Percentiles rank a stretch among this genome's conserved stretches.
Evolutionary conservation across 805 yeast genomes (phyloP).

Genomic region (Yarrowia divulgata): DNA sequence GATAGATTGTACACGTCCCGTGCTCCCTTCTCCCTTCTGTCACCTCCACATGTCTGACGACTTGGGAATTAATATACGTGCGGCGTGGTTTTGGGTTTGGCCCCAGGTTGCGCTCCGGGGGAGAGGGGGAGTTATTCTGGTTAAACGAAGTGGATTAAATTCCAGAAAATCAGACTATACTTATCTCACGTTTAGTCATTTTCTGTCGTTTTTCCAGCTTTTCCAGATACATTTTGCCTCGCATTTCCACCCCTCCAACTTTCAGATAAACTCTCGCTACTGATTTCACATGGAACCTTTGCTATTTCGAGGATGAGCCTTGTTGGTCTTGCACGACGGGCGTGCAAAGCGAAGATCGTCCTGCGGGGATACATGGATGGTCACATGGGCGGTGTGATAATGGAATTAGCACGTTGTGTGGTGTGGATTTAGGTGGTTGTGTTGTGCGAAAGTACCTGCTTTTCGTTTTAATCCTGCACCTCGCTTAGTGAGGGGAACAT

Average conservation of each 20-base stretch:
- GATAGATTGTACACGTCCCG: no score
- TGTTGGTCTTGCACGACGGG: background rate
- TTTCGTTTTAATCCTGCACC: background rate
- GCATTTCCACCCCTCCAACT: no score
- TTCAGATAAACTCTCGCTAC: constrained; percentile 13
- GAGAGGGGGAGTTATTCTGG: no score
- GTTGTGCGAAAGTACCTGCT: no score
- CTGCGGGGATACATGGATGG: constrained; percentile 13
- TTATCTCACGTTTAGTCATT: background rate
- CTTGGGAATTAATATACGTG: background rate
- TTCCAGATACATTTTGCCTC: no score
- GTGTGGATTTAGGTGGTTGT: no score
- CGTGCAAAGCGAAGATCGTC: background rate
- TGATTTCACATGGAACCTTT: constrained; percentile 31
- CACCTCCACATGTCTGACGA: background rate
- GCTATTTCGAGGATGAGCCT: constrained; percentile 16
- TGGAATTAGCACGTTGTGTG: no score
- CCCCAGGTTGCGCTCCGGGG: background rate
- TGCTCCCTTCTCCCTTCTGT: no score
- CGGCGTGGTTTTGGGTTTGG: constrained; percentile 1
- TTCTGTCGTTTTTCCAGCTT: no score
- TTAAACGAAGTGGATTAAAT: no score
- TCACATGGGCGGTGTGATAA: constrained; percentile 4
- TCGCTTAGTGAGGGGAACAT: no score
- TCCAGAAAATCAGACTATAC: no score